Evolutionary conservation across 768 basidiomycete species (phyloP), one percentile per base, ranked within the genome.

Genomic region (Boletellus ananas): DNA sequence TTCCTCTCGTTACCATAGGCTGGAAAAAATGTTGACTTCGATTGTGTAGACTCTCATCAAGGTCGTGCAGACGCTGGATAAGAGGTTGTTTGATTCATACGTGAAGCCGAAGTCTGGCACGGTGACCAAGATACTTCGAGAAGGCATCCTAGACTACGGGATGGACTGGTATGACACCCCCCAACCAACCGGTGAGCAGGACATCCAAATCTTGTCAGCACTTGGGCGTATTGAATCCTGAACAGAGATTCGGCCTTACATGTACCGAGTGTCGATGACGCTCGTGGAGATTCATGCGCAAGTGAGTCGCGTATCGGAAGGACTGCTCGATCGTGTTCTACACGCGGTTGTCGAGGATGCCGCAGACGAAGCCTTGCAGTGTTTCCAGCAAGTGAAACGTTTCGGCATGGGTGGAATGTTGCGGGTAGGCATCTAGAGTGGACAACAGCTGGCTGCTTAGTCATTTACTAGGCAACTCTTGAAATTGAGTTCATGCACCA

Each of bases 401-500:
- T 97, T 96, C 63, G 94, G 94, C 16, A 96, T 97, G 86, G 96
- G 96, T 27, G 96, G 96, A 9, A 98, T 98, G 96, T 78, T 99
- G 38, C 83, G 91, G 42, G 94, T 96, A 65, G 51, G 87, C 76
- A 23, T 25, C n/a, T 37, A 34, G 17, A 33, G 4, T 34, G 6
- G 17, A 34, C 20, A 39, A 37, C 29, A 29, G 17, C 16, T 14
- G 6, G 9, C 23, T 2, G 25, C 34, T 54, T 25, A 4, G 50
- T 37, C 5, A 4, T n/a, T 13, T 4, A n/a, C 16, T 6, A 97
- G 94, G 96, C 96, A 13, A 98, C 96, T 5, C 84, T 99, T 23
- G 95, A 98, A 69, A 96, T 98, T 58, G 96, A 98, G 72, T 98
- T 98, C 74, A 85, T 98, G 77, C 95, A 99, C 68, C 96, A 98